phyloP scores from a whole-genome alignment of 352 stramenopile genomes.

The Globisporangium carolinianum region DNA sequence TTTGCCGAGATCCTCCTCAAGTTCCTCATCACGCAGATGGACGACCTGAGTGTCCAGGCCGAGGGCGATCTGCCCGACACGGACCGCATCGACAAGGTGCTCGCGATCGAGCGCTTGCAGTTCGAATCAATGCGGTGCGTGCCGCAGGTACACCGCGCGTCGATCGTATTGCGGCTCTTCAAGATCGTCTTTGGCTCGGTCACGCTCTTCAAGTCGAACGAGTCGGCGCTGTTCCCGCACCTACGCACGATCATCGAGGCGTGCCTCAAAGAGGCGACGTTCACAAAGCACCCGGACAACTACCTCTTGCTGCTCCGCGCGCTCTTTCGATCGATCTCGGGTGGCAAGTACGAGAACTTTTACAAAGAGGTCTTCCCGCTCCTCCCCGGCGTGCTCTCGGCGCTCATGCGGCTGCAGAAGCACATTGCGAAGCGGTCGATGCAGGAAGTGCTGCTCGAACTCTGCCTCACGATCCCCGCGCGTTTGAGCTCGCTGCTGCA shows the following conservation, averaged over 20 bases:
- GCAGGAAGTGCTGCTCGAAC: constrained; percentile 91
- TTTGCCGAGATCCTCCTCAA: constrained; percentile 93
- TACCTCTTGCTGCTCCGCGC: constrained; percentile 92
- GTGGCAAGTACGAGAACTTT: constrained; percentile 97
- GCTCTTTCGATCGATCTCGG: constrained; percentile 95
- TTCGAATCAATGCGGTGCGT: constrained; percentile 81
- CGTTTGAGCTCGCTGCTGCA: constrained; percentile 94
- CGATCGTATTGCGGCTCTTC: constrained; percentile 90
- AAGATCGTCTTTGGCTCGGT: constrained; percentile 96
- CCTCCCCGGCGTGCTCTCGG: constrained; percentile 90
- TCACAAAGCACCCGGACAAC: constrained; percentile 90
- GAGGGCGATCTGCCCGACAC: constrained; percentile 76
- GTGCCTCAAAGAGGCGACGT: constrained; percentile 88
- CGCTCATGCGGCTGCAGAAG: constrained; percentile 90
- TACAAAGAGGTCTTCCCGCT: constrained; percentile 96
- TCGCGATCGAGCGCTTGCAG: constrained; percentile 55
- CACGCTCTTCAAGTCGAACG: constrained; percentile 94
- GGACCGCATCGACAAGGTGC: constrained; percentile 66
- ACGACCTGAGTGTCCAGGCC: constrained; percentile 82
- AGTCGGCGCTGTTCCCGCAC: constrained; percentile 91
- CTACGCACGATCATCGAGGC: constrained; percentile 91
- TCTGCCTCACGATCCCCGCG: constrained; percentile 95
- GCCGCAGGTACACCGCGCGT: constrained; percentile 62
- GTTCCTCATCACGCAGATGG: constrained; percentile 94
- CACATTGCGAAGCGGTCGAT: constrained; percentile 82